phyloP scores from a whole-genome alignment of 192 early-diverging fungal species.

The Jimgerdemannia lactiflua region DNA sequence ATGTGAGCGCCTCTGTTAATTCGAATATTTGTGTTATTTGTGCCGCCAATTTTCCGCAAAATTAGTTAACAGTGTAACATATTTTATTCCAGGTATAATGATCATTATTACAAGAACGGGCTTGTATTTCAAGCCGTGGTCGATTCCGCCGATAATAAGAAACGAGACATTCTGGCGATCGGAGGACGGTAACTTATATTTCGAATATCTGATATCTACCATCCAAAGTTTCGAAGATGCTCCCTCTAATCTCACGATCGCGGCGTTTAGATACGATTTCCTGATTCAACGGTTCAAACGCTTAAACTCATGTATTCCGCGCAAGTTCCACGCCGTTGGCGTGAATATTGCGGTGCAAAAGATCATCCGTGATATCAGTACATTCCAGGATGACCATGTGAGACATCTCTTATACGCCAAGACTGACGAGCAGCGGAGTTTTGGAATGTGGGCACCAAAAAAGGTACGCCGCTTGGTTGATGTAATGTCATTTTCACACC shows the following conservation, averaged over 20 bases:
- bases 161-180: slow-evolving; percentile 51
- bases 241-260: no score
- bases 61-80: no score
- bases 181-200: slow-evolving; percentile 38
- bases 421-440: slow-evolving; percentile 37
- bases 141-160: slow-evolving; percentile 42
- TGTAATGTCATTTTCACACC: slow-evolving; percentile 19
- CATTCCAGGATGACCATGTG: slow-evolving; percentile 48
- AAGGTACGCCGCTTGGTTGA: slow-evolving; percentile 16
- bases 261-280: slow-evolving; percentile 40
- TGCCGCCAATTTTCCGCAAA: no score
- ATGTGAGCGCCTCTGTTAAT: slow-evolving; percentile 38
- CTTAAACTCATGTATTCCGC: slow-evolving; percentile 31
- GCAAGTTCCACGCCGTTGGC: slow-evolving; percentile 62
- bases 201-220: no score
- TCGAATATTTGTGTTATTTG: background rate
- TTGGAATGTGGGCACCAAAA: slow-evolving; percentile 47
- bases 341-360: slow-evolving; percentile 81
- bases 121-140: slow-evolving; percentile 53
- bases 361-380: slow-evolving; percentile 59
- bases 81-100: slow-evolving; percentile 47
- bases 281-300: slow-evolving; percentile 50
- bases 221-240: no score
- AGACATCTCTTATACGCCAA: slow-evolving; percentile 33
- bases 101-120: slow-evolving; percentile 57